These are phyloP conservation scores for Penicillium glabrum DNA, from an alignment of 2,329 filamentous ascomycete species.

Conservation along the genomic window DNA sequence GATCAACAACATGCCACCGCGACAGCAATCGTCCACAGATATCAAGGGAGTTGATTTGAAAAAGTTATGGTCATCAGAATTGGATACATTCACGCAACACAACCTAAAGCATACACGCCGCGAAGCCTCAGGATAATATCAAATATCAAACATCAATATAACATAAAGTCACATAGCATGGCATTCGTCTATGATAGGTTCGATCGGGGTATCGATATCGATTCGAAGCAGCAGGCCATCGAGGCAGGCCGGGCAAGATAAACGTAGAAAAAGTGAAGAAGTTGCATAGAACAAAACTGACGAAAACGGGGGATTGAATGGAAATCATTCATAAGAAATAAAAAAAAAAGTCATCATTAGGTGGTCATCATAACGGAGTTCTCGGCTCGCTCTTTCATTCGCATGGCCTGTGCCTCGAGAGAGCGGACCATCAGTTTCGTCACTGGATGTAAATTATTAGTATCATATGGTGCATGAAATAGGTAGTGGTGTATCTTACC, in stretches of 20 bases:
- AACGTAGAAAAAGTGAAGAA: not conserved
- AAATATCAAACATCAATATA: not conserved
- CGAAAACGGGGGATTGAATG: not conserved
- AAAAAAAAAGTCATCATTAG: constrained; percentile 14
- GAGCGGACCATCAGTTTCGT: constrained; percentile 69
- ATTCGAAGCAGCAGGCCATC: constrained; percentile 4
- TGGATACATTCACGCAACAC: not conserved
- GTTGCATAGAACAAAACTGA: not conserved
- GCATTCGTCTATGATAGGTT: constrained; percentile 23
- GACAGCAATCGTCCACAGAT: not conserved
- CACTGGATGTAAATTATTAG: constrained; percentile 43
- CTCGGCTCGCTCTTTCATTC: constrained; percentile 61
- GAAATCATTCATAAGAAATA: not conserved
- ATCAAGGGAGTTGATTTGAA: not conserved
- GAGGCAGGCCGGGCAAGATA: not conserved
- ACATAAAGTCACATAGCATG: constrained; percentile 13
- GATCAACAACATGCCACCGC: constrained; percentile 1
- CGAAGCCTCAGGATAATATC: not conserved
- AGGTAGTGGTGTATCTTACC: constrained; percentile 54
- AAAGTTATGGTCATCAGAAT: constrained; percentile 1
- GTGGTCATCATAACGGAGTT: constrained; percentile 32
- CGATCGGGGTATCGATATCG: constrained; percentile 15
- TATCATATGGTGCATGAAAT: not conserved
- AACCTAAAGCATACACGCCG: constrained; percentile 9
- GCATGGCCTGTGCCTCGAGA: constrained; percentile 62